Percentiles rank a stretch among this genome's conserved stretches.
Conservation (phyloP, 345 rosid genomes). For the Salix viminalis region DNA sequence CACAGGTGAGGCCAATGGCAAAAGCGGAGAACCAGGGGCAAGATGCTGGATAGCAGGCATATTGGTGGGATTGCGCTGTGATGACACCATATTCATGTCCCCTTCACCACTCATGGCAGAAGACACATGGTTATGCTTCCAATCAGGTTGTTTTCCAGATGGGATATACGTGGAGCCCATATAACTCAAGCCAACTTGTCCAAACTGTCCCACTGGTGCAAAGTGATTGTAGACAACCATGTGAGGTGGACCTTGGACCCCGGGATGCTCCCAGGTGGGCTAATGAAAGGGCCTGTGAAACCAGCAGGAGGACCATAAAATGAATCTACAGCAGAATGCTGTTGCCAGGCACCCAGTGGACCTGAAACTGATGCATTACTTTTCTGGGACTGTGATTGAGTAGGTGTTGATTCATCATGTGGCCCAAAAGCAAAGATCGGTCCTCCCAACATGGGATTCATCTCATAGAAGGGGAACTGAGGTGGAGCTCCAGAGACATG, state of each 20-base stretch:
- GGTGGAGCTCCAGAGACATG: conserved; percentile 80
- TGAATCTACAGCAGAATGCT: conserved; percentile 85
- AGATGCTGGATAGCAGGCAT: conserved; percentile 71
- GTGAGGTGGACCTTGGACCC: conserved; percentile 91
- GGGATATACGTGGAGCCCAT: conserved; percentile 92
- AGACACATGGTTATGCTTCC: conserved; percentile 76
- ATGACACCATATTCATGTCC: conserved; percentile 50
- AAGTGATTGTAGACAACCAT: conserved; percentile 97
- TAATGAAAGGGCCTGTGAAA: conserved; percentile 78
- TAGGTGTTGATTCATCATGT: conserved; percentile 61
- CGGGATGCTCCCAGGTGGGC: conserved; percentile 79
- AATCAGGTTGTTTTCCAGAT: conserved; percentile 88
- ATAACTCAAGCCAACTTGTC: conserved; percentile 89
- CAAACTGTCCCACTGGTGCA: conserved; percentile 97
- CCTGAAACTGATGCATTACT: conserved; percentile 53
- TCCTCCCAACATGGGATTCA: conserved; percentile 84
- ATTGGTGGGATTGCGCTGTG: conserved; percentile 54
- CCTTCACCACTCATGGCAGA: conserved; percentile 62
- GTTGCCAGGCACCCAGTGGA: conserved; percentile 76
- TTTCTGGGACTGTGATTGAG: conserved; percentile 75
- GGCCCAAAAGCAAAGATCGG: conserved; percentile 91
- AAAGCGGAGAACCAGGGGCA: conserved; percentile 62
- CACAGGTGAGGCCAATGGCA: conserved; percentile 75
- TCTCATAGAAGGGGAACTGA: conserved; percentile 86
- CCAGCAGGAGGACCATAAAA: conserved; percentile 87